phyloP scores from a whole-genome alignment of 2,329 filamentous ascomycete genomes.

The Pyrenophora seminiperda region DNA sequence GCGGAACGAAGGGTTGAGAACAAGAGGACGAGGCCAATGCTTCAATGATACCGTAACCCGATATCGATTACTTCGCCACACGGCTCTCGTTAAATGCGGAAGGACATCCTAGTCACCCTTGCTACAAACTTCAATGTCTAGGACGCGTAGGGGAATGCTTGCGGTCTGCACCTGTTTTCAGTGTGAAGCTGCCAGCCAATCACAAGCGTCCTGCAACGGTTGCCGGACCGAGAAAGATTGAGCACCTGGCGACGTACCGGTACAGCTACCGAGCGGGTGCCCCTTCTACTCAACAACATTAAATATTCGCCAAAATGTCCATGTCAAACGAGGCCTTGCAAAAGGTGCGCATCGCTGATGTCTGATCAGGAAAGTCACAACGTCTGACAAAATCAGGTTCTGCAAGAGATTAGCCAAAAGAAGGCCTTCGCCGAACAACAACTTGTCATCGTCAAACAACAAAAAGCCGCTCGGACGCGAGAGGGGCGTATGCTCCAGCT shows the following conservation, averaged over 20 bases:
- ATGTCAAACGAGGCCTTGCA: slow-evolving; percentile 93
- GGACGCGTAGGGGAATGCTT: not conserved
- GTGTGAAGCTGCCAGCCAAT: slow-evolving; percentile 21
- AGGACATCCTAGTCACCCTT: not conserved
- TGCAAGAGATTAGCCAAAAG: slow-evolving; percentile 92
- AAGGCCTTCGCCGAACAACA: slow-evolving; percentile 89
- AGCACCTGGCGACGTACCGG: slow-evolving; percentile 18
- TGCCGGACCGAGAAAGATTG: slow-evolving; percentile 33
- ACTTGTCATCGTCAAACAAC: slow-evolving; percentile 81
- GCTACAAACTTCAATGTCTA: not conserved
- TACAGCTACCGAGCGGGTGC: slow-evolving; percentile 8
- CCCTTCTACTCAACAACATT: slow-evolving; percentile 4
- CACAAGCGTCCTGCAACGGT: slow-evolving; percentile 17
- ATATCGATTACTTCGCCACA: slow-evolving; percentile 4
- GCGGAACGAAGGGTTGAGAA: slow-evolving; percentile 20
- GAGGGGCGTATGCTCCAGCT: slow-evolving; percentile 88
- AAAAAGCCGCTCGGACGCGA: slow-evolving; percentile 83
- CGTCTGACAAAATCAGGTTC: slow-evolving; percentile 63
- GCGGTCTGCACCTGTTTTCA: slow-evolving; percentile 9
- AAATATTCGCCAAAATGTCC: slow-evolving; percentile 67
- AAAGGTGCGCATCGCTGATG: slow-evolving; percentile 64
- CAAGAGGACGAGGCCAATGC: slow-evolving; percentile 16
- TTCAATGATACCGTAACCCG: slow-evolving; percentile 3
- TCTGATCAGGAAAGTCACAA: not conserved
- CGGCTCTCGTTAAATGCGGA: not conserved